Evolutionary conservation across 1,284 basidiomycete species (phyloP), one percentile per base, ranked within the genome.

Genomic region (Salmacisia buchloeana): DNA sequence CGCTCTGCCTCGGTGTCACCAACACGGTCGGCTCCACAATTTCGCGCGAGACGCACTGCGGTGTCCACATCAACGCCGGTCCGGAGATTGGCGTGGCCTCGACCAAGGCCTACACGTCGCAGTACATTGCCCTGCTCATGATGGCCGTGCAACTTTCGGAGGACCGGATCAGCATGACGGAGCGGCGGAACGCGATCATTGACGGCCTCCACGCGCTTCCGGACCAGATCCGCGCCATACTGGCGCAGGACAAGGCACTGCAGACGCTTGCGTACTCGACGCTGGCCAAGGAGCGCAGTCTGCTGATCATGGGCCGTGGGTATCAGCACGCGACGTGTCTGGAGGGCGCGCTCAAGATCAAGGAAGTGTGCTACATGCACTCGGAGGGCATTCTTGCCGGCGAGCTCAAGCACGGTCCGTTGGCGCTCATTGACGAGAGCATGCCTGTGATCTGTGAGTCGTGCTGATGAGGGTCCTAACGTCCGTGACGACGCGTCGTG

Each of bases 91-190:
- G 96, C 86, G 96, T 99, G 68, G 96, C 96, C 5, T 97, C 94
- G n/a, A 99, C 96, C 69, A 99, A 99, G 88, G 96, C 96, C 2
- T 99, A 99, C 84, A 98, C 94, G 2, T 97, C 94, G 59, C 94
- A 99, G 83, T 98, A 97, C 84, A 94, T 98, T 73, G 96, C 94
- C 2, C 86, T 98, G 61, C 84, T 97, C 82, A 94, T 98, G 90
- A 96, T 98, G 83, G 96, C 96, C 15, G 86, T 98, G 39, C 94
- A 97, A 82, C 85, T 99, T 25, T 94, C 92, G 3, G 94, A 97
- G 81, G 96, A 98, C 82, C 90, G 93, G 58, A 90, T 97, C 80
- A 92, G 91, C 56, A 88, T 97, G 83, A 89, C 88, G 2, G 87
- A 89, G 73, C 89, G 96, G 67, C 87, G 94, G 70, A 89, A 89